Base-by-base conservation (phyloP, 768 basidiomycete species). In the Panaeolus papilionaceus region DNA sequence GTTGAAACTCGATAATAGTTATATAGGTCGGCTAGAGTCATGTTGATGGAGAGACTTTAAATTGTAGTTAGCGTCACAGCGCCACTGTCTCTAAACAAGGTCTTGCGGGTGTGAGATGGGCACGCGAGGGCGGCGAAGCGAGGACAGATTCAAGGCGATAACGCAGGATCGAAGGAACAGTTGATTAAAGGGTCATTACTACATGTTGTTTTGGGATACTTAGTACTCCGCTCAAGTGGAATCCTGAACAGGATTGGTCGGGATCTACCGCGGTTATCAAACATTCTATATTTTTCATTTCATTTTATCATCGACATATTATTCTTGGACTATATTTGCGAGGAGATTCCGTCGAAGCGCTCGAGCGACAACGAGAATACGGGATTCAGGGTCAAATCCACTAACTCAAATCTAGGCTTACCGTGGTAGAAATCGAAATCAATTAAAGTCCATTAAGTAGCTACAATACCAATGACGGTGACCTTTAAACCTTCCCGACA, bases 21-120 rank as follows among this genome's bases (percentile, higher is more conserved):
- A 76, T 74, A 76, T 76, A 76, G 72, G 66, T 72, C 64, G 67
- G 70, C 69, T 65, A 72, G 68, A 47, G 66, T 68, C 72, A 73
- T 71, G 58, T 67, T 71, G 73, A 75, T 74, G 69, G 71, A 68
- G 66, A 69, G 61, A 38, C 58, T 66, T 68, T 66, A 64, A 69
- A 71, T 70, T 67, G 65, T 68, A 63, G 70, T 66, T 62, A 66
- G 67, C 61, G 70, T 71, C 68, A 71, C 70, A 68, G 67, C 68
- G 66, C 67, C 70, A 67, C 71, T 68, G 68, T 14, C 61, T 58
- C 54, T 58, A 28, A 28, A 58, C 54, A 58, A 58, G 62, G 42
- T 66, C 73, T 72, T 70, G 67, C 71, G 69, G 69, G 70, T 65
- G 65, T 68, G 68, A 68, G 23, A 47, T 70, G 67, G 44, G 66